A percentile compares a stretch with the other conserved stretches of the same genome.
Evolutionary conservation across 2,329 filamentous ascomycete species (phyloP).

Genomic region (Pestalotiopsis sp.): DNA sequence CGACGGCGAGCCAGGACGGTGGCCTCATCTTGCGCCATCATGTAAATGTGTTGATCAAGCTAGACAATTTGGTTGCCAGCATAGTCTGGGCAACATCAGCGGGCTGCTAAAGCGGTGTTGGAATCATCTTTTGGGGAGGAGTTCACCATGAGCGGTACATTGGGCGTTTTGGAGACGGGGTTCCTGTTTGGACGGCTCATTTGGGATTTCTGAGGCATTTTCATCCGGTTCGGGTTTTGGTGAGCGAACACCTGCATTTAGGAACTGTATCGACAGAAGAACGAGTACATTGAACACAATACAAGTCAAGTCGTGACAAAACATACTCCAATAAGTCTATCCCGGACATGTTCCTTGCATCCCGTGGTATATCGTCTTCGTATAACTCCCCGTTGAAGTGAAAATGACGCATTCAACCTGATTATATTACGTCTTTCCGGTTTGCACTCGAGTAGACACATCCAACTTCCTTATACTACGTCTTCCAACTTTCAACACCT

Average conservation of each 20-base stretch:
- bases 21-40: constrained; percentile 59
- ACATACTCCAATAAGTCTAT: not conserved
- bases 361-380: too few species aligned
- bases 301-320: not conserved
- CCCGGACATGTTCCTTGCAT: constrained; percentile 11
- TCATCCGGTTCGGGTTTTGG: not conserved
- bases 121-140: not conserved
- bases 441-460: too few species aligned
- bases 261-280: not conserved
- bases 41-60: constrained; percentile 48
- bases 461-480: too few species aligned
- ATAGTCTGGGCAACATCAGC: not conserved
- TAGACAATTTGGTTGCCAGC: not conserved
- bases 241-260: not conserved
- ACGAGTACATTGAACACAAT: not conserved
- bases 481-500: too few species aligned
- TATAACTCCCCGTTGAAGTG: too few species aligned
- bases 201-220: not conserved
- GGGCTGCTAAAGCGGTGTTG: not conserved
- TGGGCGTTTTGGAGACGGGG: constrained; percentile 1
- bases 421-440: too few species aligned
- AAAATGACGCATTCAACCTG: too few species aligned
- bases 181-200: not conserved
- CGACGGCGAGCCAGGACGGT: constrained; percentile 67
- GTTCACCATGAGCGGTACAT: not conserved